Evolutionary conservation across 768 basidiomycete species (phyloP).

Genomic region (Amanita rimosa): DNA sequence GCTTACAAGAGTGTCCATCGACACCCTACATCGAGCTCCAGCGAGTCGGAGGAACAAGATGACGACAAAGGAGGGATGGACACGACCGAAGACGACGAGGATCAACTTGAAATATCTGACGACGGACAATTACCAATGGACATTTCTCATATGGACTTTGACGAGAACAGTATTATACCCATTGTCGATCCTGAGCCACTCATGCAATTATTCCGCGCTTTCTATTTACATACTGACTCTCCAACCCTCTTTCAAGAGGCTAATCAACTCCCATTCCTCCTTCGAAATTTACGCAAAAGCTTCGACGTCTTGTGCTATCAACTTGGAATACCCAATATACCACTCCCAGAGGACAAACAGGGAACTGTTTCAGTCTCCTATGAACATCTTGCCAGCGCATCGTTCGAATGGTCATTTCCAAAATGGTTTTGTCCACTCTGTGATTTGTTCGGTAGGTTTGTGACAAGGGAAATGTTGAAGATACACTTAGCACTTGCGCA

Average conservation of each 20-base stretch:
- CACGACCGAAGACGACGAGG: neutral
- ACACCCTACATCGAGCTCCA: neutral
- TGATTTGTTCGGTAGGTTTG: constrained; percentile 13
- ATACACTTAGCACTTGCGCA: constrained; percentile 18
- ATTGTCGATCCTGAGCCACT: constrained; percentile 14
- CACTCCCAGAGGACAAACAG: constrained; percentile 10
- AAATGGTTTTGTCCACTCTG: constrained; percentile 18
- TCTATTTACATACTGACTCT: constrained; percentile 21
- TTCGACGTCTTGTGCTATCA: constrained; percentile 33
- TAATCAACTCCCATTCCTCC: constrained; percentile 42
- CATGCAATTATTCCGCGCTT: constrained; percentile 21
- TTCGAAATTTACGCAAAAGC: constrained; percentile 35
- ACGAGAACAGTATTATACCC: neutral
- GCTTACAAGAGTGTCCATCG: neutral
- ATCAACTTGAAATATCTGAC: neutral
- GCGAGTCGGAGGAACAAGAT: neutral
- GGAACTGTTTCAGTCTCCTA: constrained; percentile 17
- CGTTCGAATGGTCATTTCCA: constrained; percentile 1
- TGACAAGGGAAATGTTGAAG: constrained; percentile 16
- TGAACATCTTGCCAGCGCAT: constrained; percentile 10
- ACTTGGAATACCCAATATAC: constrained; percentile 21
- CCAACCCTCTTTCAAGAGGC: constrained; percentile 25
- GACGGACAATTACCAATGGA: neutral
- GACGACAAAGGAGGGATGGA: neutral
- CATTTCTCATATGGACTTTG: neutral